A percentile compares a stretch with the other conserved stretches of the same genome.
Evolutionary conservation across 192 early-diverging fungal genomes (phyloP).

Genomic region (Backusella morwellensis): DNA sequence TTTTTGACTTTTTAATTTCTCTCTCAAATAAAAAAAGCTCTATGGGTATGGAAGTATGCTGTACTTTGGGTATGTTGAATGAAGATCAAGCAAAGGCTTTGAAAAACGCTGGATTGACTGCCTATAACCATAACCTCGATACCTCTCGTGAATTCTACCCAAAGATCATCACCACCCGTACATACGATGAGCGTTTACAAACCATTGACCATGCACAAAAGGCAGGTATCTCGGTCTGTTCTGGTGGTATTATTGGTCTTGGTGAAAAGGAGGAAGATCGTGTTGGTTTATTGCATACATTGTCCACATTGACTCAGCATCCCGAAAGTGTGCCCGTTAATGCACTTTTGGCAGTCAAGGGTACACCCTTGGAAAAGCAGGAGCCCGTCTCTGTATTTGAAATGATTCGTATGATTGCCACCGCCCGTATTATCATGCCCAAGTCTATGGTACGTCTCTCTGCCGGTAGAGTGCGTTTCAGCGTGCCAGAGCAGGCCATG

Average conservation of each 20-base stretch:
- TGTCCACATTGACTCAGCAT: slow-evolving; percentile 67
- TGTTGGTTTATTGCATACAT: slow-evolving; percentile 72
- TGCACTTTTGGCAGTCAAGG: slow-evolving; percentile 74
- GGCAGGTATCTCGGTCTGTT: slow-evolving; percentile 80
- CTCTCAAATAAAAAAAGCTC: slow-evolving; percentile 32
- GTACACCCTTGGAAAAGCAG: slow-evolving; percentile 76
- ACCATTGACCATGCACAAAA: slow-evolving; percentile 72
- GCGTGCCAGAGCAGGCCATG: slow-evolving; percentile 60
- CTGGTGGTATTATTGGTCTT: slow-evolving; percentile 83
- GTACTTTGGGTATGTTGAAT: slow-evolving; percentile 81
- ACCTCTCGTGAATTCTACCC: slow-evolving; percentile 78
- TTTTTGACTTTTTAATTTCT: slow-evolving; percentile 2
- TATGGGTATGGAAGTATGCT: slow-evolving; percentile 90
- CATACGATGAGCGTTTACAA: slow-evolving; percentile 75
- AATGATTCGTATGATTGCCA: slow-evolving; percentile 84
- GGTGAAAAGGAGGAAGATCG: slow-evolving; percentile 72
- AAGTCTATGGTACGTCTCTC: slow-evolving; percentile 74
- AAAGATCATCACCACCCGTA: slow-evolving; percentile 76
- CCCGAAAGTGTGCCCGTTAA: slow-evolving; percentile 83
- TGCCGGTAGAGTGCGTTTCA: slow-evolving; percentile 73
- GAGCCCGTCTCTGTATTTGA: slow-evolving; percentile 81
- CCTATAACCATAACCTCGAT: slow-evolving; percentile 87
- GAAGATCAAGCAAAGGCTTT: slow-evolving; percentile 68
- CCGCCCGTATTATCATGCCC: slow-evolving; percentile 81
- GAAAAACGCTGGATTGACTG: slow-evolving; percentile 81